phyloP scores from a whole-genome alignment of 345 rosid genomes.

The Sisymbrium irio region DNA sequence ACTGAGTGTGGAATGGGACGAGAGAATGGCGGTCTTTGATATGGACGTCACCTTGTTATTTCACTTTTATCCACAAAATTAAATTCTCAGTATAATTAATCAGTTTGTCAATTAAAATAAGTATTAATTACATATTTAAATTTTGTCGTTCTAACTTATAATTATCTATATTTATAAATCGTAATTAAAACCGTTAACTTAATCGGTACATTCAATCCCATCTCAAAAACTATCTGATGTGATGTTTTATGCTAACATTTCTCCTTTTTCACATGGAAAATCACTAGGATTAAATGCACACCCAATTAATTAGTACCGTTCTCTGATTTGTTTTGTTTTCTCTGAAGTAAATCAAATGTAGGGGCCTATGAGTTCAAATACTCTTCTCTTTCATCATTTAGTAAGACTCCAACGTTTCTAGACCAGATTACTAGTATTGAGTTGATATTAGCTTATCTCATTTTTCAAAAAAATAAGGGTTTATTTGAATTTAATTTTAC shows the following conservation, averaged over 20 bases:
- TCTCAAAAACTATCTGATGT: background rate
- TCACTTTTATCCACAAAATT: slow-evolving; percentile 7
- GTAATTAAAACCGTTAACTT: background rate
- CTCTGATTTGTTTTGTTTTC: background rate
- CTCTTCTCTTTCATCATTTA: too few relatives aligned
- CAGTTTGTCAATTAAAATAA: background rate
- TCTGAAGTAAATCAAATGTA: background rate
- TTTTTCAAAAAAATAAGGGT: too few relatives aligned
- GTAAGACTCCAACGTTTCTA: too few relatives aligned
- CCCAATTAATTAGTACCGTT: background rate
- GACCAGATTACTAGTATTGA: too few relatives aligned
- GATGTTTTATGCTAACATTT: background rate
- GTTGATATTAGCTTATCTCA: background rate
- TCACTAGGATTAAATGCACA: background rate
- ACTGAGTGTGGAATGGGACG: slow-evolving; percentile 33
- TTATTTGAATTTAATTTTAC: too few relatives aligned
- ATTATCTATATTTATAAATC: background rate
- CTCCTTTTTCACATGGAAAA: background rate
- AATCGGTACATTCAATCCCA: background rate
- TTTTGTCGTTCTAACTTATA: background rate
- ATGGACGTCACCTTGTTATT: slow-evolving; percentile 25
- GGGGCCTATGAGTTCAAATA: background rate
- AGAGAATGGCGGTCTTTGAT: slow-evolving; percentile 35
- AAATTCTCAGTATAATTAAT: background rate
- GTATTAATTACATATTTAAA: background rate